Evolutionary conservation across 306 rosid genomes (phyloP).

Genomic region (Sphenostylis stenocarpa): DNA sequence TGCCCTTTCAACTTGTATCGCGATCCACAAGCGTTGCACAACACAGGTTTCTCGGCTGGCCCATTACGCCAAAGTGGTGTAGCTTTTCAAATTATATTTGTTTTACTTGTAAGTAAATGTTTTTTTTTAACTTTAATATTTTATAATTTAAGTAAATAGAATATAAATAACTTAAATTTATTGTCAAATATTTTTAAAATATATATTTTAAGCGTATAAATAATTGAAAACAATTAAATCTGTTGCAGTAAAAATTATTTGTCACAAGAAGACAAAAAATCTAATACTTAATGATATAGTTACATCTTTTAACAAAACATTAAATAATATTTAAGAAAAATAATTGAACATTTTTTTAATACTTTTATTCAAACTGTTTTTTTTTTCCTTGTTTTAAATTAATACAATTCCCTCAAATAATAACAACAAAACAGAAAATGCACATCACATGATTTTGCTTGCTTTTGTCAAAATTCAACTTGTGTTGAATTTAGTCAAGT

Average conservation of each 20-base stretch:
- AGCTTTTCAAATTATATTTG: not conserved
- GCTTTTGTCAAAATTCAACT: not conserved
- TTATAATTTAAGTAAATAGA: too few species aligned
- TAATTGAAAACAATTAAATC: too few species aligned
- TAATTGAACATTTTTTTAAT: not conserved
- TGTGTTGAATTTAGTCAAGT: not conserved
- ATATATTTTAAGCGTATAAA: too few species aligned
- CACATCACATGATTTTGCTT: not conserved
- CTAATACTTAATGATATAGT: too few species aligned
- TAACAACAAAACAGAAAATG: not conserved
- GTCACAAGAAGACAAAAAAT: too few species aligned
- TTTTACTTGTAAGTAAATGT: too few species aligned
- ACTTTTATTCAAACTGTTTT: not conserved
- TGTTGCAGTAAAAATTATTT: too few species aligned
- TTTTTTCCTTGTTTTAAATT: too few species aligned
- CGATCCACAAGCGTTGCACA: constrained; percentile 40
- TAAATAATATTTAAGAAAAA: not conserved
- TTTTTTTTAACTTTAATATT: too few species aligned
- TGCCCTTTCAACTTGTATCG: constrained; percentile 18
- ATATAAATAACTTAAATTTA: too few species aligned
- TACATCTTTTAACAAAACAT: not conserved
- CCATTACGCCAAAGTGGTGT: constrained; percentile 43
- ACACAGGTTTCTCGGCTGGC: constrained; percentile 23
- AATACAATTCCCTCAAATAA: not conserved
- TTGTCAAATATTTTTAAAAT: too few species aligned